Evolutionary conservation across 2,329 filamentous ascomycete species (phyloP).

Genomic region (Cadophora sp.): DNA sequence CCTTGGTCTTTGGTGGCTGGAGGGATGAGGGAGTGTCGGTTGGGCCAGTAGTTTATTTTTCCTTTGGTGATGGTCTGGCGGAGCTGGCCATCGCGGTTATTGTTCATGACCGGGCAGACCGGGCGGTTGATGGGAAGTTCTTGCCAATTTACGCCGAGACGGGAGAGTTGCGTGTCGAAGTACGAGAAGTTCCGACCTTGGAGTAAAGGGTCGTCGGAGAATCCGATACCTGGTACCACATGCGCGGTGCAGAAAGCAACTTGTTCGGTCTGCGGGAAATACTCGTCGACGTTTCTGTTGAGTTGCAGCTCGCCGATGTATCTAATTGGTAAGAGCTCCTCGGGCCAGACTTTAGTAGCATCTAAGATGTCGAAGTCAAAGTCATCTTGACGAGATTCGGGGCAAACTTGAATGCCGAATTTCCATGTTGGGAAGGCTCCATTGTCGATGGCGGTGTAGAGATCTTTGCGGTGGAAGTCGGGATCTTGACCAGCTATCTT

Average conservation of each 20-base stretch:
- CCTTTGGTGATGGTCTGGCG: slow-evolving; percentile 77
- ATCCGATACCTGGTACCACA: slow-evolving; percentile 78
- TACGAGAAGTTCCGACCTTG: slow-evolving; percentile 77
- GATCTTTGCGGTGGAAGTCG: slow-evolving; percentile 82
- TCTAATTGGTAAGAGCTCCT: slow-evolving; percentile 75
- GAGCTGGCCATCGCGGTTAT: slow-evolving; percentile 76
- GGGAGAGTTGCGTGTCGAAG: slow-evolving; percentile 71
- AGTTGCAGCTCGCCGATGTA: slow-evolving; percentile 83
- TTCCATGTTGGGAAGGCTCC: slow-evolving; percentile 79
- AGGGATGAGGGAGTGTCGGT: slow-evolving; percentile 68
- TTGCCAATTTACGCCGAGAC: slow-evolving; percentile 77
- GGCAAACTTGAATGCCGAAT: slow-evolving; percentile 80
- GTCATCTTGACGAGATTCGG: slow-evolving; percentile 73
- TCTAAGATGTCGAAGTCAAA: slow-evolving; percentile 89
- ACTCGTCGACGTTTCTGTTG: slow-evolving; percentile 82
- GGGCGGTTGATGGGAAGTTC: slow-evolving; percentile 80
- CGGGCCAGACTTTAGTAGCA: slow-evolving; percentile 85
- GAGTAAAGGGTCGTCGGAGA: slow-evolving; percentile 75
- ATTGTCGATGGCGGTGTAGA: slow-evolving; percentile 75
- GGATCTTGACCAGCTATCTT: slow-evolving; percentile 79
- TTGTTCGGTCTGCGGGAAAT: slow-evolving; percentile 83
- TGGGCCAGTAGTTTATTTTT: slow-evolving; percentile 81
- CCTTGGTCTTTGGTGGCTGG: slow-evolving; percentile 68
- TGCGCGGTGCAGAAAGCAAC: slow-evolving; percentile 83
- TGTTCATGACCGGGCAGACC: slow-evolving; percentile 76